Conservation (phyloP, 345 rosid genomes). For the Eucalyptus marginata region DNA sequence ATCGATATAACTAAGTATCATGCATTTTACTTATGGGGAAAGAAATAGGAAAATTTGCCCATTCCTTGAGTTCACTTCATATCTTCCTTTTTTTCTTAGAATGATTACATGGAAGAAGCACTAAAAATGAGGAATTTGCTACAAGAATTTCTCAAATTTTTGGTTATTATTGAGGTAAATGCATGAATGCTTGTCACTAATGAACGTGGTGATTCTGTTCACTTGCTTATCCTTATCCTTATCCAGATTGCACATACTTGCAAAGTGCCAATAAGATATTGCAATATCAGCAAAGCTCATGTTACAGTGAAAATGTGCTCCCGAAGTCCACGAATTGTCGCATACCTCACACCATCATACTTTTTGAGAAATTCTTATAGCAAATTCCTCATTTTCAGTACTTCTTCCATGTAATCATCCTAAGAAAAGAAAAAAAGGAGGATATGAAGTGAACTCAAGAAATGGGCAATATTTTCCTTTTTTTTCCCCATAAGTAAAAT, state of each 20-base stretch:
- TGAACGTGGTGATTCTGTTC: no score
- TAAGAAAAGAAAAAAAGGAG: neutral
- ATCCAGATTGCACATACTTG: neutral
- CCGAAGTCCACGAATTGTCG: slow-evolving; percentile 23
- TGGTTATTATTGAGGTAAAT: no score
- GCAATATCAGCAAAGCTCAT: slow-evolving; percentile 10
- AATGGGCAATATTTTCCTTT: neutral
- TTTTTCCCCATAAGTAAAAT: neutral
- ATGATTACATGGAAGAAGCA: slow-evolving; percentile 99
- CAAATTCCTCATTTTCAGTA: slow-evolving; percentile 34
- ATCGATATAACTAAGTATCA: slow-evolving; percentile 79
- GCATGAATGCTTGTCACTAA: no score
- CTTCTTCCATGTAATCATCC: slow-evolving; percentile 98
- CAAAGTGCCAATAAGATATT: neutral
- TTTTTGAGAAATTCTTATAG: slow-evolving; percentile 84
- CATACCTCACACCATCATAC: slow-evolving; percentile 63
- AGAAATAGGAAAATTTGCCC: neutral
- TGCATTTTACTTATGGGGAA: neutral
- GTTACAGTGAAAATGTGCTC: slow-evolving; percentile 64
- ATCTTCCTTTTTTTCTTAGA: slow-evolving; percentile 15
- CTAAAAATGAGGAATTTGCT: slow-evolving; percentile 89
- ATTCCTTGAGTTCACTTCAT: neutral
- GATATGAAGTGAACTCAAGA: neutral
- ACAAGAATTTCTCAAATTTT: slow-evolving; percentile 60
- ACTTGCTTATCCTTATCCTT: no score